Evolutionary conservation across 257 asterid species (phyloP), one percentile per base, ranked within the genome.

Genomic region (Ilex aquifolium): DNA sequence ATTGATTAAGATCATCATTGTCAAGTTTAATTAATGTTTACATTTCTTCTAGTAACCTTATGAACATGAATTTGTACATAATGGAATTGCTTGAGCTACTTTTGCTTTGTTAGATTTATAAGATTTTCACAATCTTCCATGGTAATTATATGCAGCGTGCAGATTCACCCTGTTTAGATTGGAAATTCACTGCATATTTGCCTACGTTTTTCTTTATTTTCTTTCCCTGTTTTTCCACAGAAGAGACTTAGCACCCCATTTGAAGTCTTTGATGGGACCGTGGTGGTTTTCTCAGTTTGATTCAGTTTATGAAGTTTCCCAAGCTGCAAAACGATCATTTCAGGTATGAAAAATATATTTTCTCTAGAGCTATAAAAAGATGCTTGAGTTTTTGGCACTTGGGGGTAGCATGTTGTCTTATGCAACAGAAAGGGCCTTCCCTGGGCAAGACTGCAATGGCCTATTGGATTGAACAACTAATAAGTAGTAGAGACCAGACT

Each of bases 281-380:
- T 93, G 99, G 99, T 93, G 99, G 97, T 84, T 85, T 79, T 85
- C 99, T 73, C 99, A 93, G 63, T 93, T 93, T 74, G 99, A 93
- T 84, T 90, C 94, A 58, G 79, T 65, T 62, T 64, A 70, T 78
- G 99, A 93, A 79, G 95, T 90, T 77, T 87, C 99, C 57, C 97
- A 87, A 78, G 95, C 95, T 62, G 97, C 99, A 56, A 90, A 82
- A 60, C 80, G 83, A 61, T 93, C 99, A 56, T 93, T 90, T 81
- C 97, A 93, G 99, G 99, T 93, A 73, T 62, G 50, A 21, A 21
- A 21, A 21, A 52, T 50, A 57, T 65, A 57, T 40, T 65, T 69
- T 61, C 62, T 49, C 66, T 76, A 62, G 40, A 64, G 44, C 59
- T 49, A 12, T 49, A 12, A 49, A 11, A 49, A 15, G 10, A 49